Evolutionary conservation across 305 asterid species (phyloP).

Genomic region (Plantago coronopus): DNA sequence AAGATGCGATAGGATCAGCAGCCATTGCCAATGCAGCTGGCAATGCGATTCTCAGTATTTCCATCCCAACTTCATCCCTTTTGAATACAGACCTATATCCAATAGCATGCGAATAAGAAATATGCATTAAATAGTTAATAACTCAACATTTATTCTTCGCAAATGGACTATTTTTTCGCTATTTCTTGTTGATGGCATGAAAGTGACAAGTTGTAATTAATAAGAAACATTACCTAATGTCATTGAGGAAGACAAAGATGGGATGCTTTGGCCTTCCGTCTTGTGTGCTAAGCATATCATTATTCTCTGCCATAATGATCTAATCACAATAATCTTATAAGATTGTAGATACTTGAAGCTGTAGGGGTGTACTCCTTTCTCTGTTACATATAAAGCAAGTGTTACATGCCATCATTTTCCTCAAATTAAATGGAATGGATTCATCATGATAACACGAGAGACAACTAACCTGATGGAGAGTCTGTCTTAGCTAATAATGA

Average conservation of each 20-base stretch:
- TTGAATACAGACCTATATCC: constrained; percentile 57
- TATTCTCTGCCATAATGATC: constrained; percentile 47
- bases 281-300: constrained; percentile 14
- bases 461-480: too few species aligned
- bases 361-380: not conserved
- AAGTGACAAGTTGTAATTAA: not conserved
- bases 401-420: not conserved
- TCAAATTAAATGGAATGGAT: too few species aligned
- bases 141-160: too few species aligned
- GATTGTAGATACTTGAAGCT: not conserved
- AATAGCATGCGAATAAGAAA: not conserved
- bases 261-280: constrained; percentile 49
- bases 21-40: constrained; percentile 97
- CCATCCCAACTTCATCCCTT: constrained; percentile 64
- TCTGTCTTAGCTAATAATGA: too few species aligned
- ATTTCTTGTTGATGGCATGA: not conserved
- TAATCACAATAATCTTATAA: not conserved
- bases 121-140: too few species aligned
- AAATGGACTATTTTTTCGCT: too few species aligned
- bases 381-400: constrained; percentile 2
- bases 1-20: constrained; percentile 92
- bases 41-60: constrained; percentile 63
- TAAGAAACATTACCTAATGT: constrained; percentile 41
- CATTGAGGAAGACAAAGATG: constrained; percentile 55
- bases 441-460: too few species aligned